Conservation (phyloP, 805 yeast species). For the Zygotorulaspora florentina region DNA sequence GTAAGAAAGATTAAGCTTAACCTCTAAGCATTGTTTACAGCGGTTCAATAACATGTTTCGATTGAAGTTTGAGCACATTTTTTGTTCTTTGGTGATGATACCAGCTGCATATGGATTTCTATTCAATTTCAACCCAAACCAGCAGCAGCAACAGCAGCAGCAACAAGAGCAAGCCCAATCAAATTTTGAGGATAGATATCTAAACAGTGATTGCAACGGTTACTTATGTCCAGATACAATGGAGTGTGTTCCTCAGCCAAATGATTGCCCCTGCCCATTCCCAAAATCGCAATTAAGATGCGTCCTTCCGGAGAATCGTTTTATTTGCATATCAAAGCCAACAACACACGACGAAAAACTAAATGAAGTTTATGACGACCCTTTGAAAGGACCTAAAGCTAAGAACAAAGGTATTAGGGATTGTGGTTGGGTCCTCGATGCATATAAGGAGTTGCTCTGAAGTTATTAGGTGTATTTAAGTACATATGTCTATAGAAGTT, state of each 20-base stretch:
- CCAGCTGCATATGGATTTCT: conserved; percentile 18
- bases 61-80: not conserved
- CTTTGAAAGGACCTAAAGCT: conserved; percentile 45
- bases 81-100: not conserved
- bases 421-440: conserved; percentile 80
- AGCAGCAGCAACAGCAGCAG: conserved; percentile 27
- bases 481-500: not conserved
- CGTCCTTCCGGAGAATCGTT: conserved; percentile 58
- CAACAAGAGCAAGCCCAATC: conserved; percentile 34
- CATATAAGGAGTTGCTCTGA: conserved; percentile 51
- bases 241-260: conserved; percentile 63
- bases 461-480: not conserved
- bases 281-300: conserved; percentile 85
- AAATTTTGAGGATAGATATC: conserved; percentile 36
- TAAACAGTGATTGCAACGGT: conserved; percentile 48
- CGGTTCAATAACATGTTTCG: not conserved
- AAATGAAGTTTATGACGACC: conserved; percentile 39
- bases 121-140: conserved; percentile 37
- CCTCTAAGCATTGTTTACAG: too few species aligned
- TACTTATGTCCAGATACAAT: conserved; percentile 83
- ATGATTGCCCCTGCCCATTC: conserved; percentile 87
- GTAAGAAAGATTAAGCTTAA: too few species aligned
- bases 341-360: conserved; percentile 43
- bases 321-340: conserved; percentile 81
- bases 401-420: conserved; percentile 56